A percentile compares a stretch with the other conserved stretches of the same genome.
These are phyloP conservation scores for Sechiopsis laciniata DNA, from an alignment of 306 rosid species.

Conservation along the genomic window DNA sequence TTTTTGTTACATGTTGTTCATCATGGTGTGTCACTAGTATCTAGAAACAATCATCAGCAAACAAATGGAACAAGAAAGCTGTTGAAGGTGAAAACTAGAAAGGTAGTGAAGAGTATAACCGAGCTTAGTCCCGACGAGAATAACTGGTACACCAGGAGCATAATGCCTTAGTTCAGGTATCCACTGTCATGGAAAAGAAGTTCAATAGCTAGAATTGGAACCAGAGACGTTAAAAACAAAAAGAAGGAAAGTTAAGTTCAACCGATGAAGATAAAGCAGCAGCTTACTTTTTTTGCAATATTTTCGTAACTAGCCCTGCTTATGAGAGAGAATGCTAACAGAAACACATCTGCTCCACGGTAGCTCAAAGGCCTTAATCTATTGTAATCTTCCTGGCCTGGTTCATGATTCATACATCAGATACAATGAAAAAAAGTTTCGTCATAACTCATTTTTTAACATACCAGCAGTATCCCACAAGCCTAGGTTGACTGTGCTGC, in stretches of 20 bases:
- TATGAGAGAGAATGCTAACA: conserved; percentile 88
- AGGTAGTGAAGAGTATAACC: conserved; percentile 52
- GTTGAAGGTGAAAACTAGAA: neutral
- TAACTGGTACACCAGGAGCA: conserved; percentile 94
- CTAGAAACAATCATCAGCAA: neutral
- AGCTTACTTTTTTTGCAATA: conserved; percentile 81
- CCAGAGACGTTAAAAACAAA: neutral
- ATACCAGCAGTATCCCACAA: conserved; percentile 98
- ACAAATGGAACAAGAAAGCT: neutral
- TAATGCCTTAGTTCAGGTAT: conserved; percentile 94
- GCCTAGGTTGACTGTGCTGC: conserved; percentile 91
- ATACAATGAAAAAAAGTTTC: conserved; percentile 10
- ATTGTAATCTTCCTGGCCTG: conserved; percentile 99
- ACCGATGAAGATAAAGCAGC: neutral
- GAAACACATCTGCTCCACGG: conserved; percentile 95
- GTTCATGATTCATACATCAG: conserved; percentile 39
- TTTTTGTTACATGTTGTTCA: neutral
- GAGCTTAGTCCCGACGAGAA: conserved; percentile 94
- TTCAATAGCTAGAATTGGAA: neutral
- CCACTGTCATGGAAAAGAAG: conserved; percentile 47
- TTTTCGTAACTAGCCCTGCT: conserved; percentile 99
- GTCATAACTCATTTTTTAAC: conserved; percentile 17
- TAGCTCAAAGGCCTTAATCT: conserved; percentile 94
- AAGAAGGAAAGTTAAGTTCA: neutral
- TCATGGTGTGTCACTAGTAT: neutral